Conservation (phyloP, 768 basidiomycete species). For the Panaeolus papilionaceus region DNA sequence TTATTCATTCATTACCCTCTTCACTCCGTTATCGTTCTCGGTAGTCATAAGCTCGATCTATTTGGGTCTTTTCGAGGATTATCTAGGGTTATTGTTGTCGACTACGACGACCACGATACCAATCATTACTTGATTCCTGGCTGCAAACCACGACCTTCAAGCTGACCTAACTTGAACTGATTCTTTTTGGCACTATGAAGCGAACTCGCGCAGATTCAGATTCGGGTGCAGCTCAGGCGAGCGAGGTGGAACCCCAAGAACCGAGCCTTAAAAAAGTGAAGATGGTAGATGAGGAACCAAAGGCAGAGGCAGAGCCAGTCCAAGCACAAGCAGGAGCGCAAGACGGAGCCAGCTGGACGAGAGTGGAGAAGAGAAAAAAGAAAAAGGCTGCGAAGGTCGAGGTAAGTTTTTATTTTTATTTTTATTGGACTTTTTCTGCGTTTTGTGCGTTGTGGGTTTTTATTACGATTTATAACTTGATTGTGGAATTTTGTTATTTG, state of each 20-base stretch:
- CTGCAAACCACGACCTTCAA: background rate
- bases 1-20: background rate
- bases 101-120: background rate
- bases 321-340: background rate
- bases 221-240: slow-evolving; percentile 9
- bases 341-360: slow-evolving; percentile 54
- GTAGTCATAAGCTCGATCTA: background rate
- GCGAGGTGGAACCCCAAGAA: slow-evolving; percentile 1
- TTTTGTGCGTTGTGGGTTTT: too few relatives aligned
- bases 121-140: background rate
- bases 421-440: background rate
- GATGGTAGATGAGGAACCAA: slow-evolving; percentile 14
- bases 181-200: slow-evolving; percentile 14
- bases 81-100: background rate
- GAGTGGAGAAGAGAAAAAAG: slow-evolving; percentile 72
- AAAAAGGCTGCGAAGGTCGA: slow-evolving; percentile 71
- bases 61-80: background rate
- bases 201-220: slow-evolving; percentile 18
- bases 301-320: slow-evolving; percentile 1
- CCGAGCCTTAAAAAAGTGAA: slow-evolving; percentile 26
- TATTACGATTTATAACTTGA: background rate
- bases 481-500: background rate
- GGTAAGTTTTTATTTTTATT: slow-evolving; percentile 25
- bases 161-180: background rate
- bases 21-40: background rate